phyloP scores from a whole-genome alignment of 2,329 filamentous ascomycete species.

The Alternaria solani region DNA sequence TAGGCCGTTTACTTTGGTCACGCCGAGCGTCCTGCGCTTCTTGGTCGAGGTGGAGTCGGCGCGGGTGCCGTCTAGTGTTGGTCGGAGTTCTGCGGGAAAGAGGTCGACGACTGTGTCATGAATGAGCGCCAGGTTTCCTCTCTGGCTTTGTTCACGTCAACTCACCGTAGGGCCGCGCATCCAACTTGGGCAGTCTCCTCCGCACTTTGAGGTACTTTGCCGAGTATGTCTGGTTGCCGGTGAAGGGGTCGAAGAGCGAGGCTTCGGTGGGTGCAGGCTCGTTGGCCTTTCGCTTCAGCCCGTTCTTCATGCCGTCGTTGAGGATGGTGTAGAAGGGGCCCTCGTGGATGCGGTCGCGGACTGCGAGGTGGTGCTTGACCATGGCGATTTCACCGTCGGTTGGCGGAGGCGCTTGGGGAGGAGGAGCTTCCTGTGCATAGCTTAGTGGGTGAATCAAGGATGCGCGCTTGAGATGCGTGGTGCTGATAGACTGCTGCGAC shows the following conservation, averaged over 20 bases:
- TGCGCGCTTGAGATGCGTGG: background rate
- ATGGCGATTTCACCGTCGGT: slow-evolving; percentile 56
- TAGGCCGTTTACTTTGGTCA: slow-evolving; percentile 42
- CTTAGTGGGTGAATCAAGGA: slow-evolving; percentile 28
- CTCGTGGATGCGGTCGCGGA: slow-evolving; percentile 65
- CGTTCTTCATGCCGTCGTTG: slow-evolving; percentile 56
- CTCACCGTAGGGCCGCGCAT: slow-evolving; percentile 64
- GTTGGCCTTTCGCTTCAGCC: slow-evolving; percentile 48
- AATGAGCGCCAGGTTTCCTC: slow-evolving; percentile 12
- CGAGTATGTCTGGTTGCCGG: slow-evolving; percentile 68
- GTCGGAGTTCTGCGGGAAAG: slow-evolving; percentile 67
- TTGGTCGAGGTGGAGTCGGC: slow-evolving; percentile 32
- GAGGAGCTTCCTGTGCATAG: slow-evolving; percentile 41
- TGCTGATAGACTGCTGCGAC: slow-evolving; percentile 4
- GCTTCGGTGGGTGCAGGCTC: slow-evolving; percentile 51
- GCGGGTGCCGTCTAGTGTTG: slow-evolving; percentile 56
- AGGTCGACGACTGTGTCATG: slow-evolving; percentile 59
- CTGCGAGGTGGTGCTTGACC: slow-evolving; percentile 59
- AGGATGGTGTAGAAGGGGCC: slow-evolving; percentile 67
- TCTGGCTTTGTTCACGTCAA: slow-evolving; percentile 14
- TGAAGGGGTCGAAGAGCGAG: slow-evolving; percentile 65
- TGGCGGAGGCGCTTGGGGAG: slow-evolving; percentile 51
- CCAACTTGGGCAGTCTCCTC: slow-evolving; percentile 63
- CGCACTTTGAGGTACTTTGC: slow-evolving; percentile 66
- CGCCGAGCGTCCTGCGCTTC: slow-evolving; percentile 45